Base-by-base conservation (phyloP, 495 filamentous ascomycete species). In the Penicillium tannophilum region DNA sequence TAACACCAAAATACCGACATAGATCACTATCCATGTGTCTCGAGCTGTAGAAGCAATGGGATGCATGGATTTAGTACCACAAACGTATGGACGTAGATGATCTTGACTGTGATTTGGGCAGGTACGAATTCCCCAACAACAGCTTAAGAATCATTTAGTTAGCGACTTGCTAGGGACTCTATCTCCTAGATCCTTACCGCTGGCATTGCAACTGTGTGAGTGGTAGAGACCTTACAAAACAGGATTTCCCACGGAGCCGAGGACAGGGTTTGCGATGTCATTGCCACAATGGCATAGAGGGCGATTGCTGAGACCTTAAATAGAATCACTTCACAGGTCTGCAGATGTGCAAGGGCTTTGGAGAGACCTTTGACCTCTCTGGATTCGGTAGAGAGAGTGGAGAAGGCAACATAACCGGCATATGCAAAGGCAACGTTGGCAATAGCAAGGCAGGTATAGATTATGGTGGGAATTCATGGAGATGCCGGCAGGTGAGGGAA, bases 341-440 rank as follows among this genome's bases (percentile, higher is more conserved):
- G 85, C 5, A 88, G 81, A 24, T 82, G 57, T 35, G 75, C 75
- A 43, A 90, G 80, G 3, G 88, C 78, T 69, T 86, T 87, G n/a
- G 75, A 74, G 57, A 80, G 88, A 60, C 87, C 81, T n/a, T 67
- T 62, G 2, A 86, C 84, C 0, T 82, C 80, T 61, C 83, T 80
- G 74, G 90, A 82, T 67, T 92, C 88, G 47, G 84, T 83, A 66
- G 88, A 87, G 65, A 91, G 85, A 45, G 76, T 81, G 74, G 90
- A 88, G 67, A 89, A 85, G 65, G 86, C 80, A 63, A 88, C 74
- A 78, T 89, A 78, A 53, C 87, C 74, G 73, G 86, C 82, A 67
- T 68, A 70, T 14, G 73, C 66, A 56, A 73, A 70, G 9, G 70
- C 56, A 17, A 71, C 54, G 45, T 71, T 68, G n/a, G 68, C 62